Percentiles rank a stretch among this genome's conserved stretches.
These are phyloP conservation scores for Penicillium sp. DNA, from an alignment of 2,329 filamentous ascomycete genomes.

Conservation along the genomic window DNA sequence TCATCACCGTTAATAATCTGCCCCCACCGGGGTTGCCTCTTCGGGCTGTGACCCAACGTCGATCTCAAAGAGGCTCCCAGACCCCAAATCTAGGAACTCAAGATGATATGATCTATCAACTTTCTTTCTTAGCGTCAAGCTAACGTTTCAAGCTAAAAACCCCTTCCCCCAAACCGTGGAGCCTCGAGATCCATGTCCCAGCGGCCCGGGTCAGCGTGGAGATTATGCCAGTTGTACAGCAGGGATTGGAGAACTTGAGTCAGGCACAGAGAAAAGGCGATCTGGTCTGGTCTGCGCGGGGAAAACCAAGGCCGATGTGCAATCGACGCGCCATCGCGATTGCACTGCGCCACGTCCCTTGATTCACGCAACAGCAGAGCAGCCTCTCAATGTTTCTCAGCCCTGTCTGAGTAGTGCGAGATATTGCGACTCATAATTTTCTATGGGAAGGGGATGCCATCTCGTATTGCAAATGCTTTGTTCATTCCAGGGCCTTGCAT, in stretches of 20 bases:
- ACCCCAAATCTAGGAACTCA: neutral
- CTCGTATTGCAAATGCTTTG: neutral
- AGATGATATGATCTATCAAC: neutral
- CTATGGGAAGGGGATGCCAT: neutral
- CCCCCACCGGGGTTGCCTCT: neutral
- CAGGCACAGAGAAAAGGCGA: neutral
- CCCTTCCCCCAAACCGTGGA: neutral
- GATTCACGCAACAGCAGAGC: neutral
- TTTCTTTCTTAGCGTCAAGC: neutral
- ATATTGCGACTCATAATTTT: constrained; percentile 4
- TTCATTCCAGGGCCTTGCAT: constrained; percentile 1
- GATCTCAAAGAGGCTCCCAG: neutral
- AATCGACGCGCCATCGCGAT: neutral
- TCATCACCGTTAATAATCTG: neutral
- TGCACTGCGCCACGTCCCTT: neutral
- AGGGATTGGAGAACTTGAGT: neutral
- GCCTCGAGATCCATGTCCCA: neutral
- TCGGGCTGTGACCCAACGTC: neutral
- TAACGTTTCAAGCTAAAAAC: constrained; percentile 5
- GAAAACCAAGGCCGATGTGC: neutral
- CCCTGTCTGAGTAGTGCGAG: neutral
- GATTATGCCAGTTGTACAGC: neutral
- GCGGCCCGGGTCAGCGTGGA: neutral
- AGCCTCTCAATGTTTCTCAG: neutral
- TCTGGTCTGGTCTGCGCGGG: neutral